Evolutionary conservation across 176 grass and related monocot genomes (phyloP), one percentile per base, ranked within the genome.

Genomic region (Hyparrhenia diplandra): DNA sequence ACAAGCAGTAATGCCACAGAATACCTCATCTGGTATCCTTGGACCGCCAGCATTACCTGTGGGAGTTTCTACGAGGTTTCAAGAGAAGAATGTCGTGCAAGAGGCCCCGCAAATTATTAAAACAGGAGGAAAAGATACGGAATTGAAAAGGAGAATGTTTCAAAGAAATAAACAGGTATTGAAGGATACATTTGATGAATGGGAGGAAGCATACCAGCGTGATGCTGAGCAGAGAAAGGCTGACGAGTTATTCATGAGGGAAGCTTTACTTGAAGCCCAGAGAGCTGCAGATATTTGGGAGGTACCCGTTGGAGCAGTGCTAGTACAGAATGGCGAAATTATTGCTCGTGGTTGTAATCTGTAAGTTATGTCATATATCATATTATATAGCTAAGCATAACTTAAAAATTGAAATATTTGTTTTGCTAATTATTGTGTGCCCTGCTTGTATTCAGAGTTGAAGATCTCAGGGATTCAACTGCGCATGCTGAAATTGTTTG

Each of bases 401-500:
- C 54, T 30, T 42, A 25, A 76, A 60, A 57, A 13, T 34, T 28
- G 36, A 82, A 58, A 88, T 69, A 20, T 76, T 70, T 4, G 52
- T 16, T n/a, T 74, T 69, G 32, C n/a, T 87, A 66, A 65, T 75
- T 81, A 17, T 45, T 84, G 18, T 85, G 8, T 82, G 64, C 17
- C 28, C 41, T 83, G 24, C 67, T 21, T 94, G 39, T 89, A 64
- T 77, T 42, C 82, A 95, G 95, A 85, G 95, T 98, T 69, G 95
- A 98, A 89, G 95, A 93, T 83, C 86, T 85, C 57, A 98, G 95
- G 81, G 95, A 98, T 89, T 95, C 95, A 91, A 95, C 92, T 16
- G 92, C 95, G 65, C 95, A 98, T 91, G 95, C 95, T 89, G 95
- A 98, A 91, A 98, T 98, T 89, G 67, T 93, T 82, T 98, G 95